A percentile compares a stretch with the other conserved stretches of the same genome.
Evolutionary conservation across 169 alveolate species (phyloP).

Genomic region (Cryptosporidium sp.): DNA sequence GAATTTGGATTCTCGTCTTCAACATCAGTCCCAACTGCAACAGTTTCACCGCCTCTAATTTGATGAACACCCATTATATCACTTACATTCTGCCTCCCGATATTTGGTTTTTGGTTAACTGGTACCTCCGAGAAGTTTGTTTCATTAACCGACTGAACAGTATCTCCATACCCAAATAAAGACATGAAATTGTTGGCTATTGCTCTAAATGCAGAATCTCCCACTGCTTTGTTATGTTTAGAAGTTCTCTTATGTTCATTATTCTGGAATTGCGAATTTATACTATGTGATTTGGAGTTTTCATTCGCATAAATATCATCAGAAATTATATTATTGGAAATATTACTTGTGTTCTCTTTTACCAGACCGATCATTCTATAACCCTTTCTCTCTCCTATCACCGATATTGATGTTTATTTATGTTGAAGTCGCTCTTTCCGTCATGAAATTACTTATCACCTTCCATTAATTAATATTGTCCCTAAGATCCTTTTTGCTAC

Average conservation of each 20-base stretch:
- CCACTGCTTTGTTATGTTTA: background rate
- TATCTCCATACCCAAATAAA: slow-evolving; percentile 49
- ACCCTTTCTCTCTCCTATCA: slow-evolving; percentile 23
- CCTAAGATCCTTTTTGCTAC: slow-evolving; percentile 27
- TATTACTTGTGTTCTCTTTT: slow-evolving; percentile 33
- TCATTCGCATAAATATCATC: slow-evolving; percentile 27
- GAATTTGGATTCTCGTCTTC: slow-evolving; percentile 7
- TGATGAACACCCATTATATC: background rate
- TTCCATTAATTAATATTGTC: slow-evolving; percentile 2
- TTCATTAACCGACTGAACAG: background rate
- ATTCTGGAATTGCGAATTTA: slow-evolving; percentile 4
- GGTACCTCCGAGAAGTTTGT: background rate
- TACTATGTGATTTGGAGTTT: slow-evolving; percentile 26
- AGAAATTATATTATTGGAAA: slow-evolving; percentile 11
- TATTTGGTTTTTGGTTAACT: background rate
- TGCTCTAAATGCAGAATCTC: slow-evolving; percentile 36
- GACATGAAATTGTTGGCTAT: slow-evolving; percentile 70
- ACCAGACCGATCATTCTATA: slow-evolving; percentile 17
- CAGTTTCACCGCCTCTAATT: slow-evolving; percentile 24
- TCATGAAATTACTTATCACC: slow-evolving; percentile 35
- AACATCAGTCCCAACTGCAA: slow-evolving; percentile 51
- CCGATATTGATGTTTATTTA: slow-evolving; percentile 3
- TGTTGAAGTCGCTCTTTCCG: slow-evolving; percentile 13
- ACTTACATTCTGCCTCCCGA: background rate
- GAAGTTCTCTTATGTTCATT: slow-evolving; percentile 2